Conservation (phyloP, 805 yeast genomes). For the Cyberlindnera japonica region DNA sequence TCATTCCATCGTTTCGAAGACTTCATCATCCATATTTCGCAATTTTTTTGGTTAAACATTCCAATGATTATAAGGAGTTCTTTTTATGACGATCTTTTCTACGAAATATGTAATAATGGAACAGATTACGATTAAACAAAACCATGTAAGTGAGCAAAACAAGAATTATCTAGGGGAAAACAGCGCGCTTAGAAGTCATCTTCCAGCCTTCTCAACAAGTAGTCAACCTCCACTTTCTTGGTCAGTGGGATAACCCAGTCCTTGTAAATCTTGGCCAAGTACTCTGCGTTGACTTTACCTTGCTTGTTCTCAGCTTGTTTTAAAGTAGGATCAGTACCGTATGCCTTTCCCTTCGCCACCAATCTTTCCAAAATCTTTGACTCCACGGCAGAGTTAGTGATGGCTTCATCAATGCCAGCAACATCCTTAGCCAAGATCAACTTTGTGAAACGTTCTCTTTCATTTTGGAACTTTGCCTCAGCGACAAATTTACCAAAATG, state of each 20-base stretch:
- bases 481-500: conserved; percentile 98
- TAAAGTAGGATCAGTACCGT: conserved; percentile 85
- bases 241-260: conserved; percentile 91
- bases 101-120: neutral
- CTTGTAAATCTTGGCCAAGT: conserved; percentile 77
- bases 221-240: conserved; percentile 92
- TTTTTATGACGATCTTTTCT: neutral
- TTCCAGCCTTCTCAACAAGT: conserved; percentile 77
- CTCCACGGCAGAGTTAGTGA: conserved; percentile 87
- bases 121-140: no score
- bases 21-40: no score
- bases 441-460: conserved; percentile 56
- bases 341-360: conserved; percentile 74
- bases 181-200: conserved; percentile 41
- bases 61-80: neutral
- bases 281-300: conserved; percentile 77
- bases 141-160: no score
- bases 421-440: conserved; percentile 65
- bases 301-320: conserved; percentile 62
- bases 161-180: no score
- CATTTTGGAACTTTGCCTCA: conserved; percentile 80
- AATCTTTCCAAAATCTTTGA: conserved; percentile 75
- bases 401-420: conserved; percentile 70
- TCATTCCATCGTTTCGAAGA: no score
- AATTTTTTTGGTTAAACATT: no score